A percentile compares a stretch with the other conserved stretches of the same genome.
These are phyloP conservation scores for Apiospora saccharicola DNA, from an alignment of 2,329 filamentous ascomycete species.

Conservation along the genomic window DNA sequence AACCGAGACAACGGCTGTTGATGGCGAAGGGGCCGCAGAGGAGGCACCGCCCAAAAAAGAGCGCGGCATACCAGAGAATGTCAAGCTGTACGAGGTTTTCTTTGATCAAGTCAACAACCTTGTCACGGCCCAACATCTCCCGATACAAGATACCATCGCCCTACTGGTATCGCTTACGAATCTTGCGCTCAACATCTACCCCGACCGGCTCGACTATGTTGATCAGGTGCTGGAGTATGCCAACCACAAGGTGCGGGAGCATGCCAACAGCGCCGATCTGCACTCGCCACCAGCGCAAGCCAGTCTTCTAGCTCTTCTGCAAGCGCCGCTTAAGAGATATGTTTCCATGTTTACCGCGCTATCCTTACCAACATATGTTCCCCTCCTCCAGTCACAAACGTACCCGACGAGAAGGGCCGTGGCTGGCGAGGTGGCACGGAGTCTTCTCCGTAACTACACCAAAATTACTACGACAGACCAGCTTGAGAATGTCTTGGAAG, in stretches of 20 bases:
- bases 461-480: conserved; percentile 79
- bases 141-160: conserved; percentile 94
- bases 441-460: conserved; percentile 82
- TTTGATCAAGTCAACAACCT: conserved; percentile 95
- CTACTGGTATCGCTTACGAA: conserved; percentile 93
- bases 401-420: conserved; percentile 92
- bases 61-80: conserved; percentile 72
- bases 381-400: conserved; percentile 87
- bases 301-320: conserved; percentile 87
- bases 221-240: conserved; percentile 93
- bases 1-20: conserved; percentile 56
- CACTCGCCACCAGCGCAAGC: conserved; percentile 88
- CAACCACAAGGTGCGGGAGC: conserved; percentile 83
- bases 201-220: conserved; percentile 89
- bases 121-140: conserved; percentile 87
- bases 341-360: conserved; percentile 95
- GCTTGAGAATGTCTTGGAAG: conserved; percentile 86
- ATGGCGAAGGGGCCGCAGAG: conserved; percentile 46
- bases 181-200: conserved; percentile 94
- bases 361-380: conserved; percentile 89
- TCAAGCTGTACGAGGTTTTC: conserved; percentile 96
- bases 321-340: conserved; percentile 89
- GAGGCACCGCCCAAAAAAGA: conserved; percentile 42
- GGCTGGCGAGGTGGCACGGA: conserved; percentile 85
- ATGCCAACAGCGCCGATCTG: conserved; percentile 93